Evolutionary conservation across 169 alveolate genomes (phyloP).

Genomic region (Condylostoma magnum): DNA sequence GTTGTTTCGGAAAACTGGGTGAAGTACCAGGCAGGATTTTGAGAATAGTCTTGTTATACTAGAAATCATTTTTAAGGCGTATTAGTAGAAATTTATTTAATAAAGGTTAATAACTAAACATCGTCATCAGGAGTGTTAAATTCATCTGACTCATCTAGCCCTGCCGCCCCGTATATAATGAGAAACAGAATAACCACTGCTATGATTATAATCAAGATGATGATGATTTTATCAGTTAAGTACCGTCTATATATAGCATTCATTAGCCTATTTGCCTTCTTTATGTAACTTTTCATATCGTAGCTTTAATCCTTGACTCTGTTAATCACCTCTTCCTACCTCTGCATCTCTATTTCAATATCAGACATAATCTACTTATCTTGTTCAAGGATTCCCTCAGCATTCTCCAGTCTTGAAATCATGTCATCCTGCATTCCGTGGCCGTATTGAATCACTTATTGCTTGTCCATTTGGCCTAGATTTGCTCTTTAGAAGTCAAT

Average conservation of each 20-base stretch:
- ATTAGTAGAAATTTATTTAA: too few relatives aligned
- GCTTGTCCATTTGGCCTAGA: too few relatives aligned
- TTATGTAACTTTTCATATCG: slow-evolving; percentile 1
- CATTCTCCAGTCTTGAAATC: slow-evolving; percentile 10
- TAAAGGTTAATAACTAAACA: too few relatives aligned
- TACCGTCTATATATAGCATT: slow-evolving; percentile 21
- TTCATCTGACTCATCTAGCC: too few relatives aligned
- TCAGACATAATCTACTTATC: slow-evolving; percentile 9
- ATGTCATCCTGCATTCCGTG: too few relatives aligned
- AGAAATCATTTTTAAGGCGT: too few relatives aligned
- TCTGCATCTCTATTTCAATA: slow-evolving; percentile 13
- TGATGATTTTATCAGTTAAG: slow-evolving; percentile 17
- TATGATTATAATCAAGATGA: not conserved
- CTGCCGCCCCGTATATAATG: slow-evolving; percentile 17
- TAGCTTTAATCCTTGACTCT: slow-evolving; percentile 13
- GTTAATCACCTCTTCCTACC: slow-evolving; percentile 14
- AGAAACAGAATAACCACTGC: not conserved
- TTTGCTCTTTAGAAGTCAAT: too few relatives aligned
- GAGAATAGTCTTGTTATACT: not conserved
- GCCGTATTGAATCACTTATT: too few relatives aligned
- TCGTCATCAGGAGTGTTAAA: too few relatives aligned
- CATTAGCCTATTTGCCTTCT: slow-evolving; percentile 17
- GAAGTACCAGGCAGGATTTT: slow-evolving; percentile 51
- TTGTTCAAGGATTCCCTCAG: slow-evolving; percentile 13
- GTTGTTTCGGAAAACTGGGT: slow-evolving; percentile 49